Base-by-base conservation (phyloP, 2,329 filamentous ascomycete genomes). In the Nigrospora oryzae region DNA sequence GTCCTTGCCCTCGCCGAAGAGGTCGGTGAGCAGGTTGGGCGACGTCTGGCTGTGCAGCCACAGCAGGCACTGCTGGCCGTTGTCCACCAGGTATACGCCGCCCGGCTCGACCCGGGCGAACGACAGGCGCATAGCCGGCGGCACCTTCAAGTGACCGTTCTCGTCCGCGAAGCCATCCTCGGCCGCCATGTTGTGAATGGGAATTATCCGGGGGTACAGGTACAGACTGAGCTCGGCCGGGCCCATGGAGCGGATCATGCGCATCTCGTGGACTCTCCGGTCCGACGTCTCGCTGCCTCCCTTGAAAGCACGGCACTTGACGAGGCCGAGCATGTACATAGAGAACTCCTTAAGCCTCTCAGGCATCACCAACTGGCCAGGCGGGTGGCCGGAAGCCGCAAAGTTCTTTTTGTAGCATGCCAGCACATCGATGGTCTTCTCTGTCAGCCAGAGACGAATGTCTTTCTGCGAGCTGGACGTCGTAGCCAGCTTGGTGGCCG, bases 271-370 rank as follows among this genome's bases (percentile, higher is more conserved):
- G 13, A 94, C 84, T 50, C 93, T 79, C 50, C 93, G 83, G 64
- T 98, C 93, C 11, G 87, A 89, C 33, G 88, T 86, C 65, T 98
- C 93, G 53, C 84, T 83, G 46, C 91, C 91, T 42, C 87, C 86
- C 70, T 97, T 97, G 70, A 97, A 89, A 3, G 91, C 90, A 46
- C 93, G 82, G 46, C 81, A 90, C 65, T 98, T 98, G 61, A 95
- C 69, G 51, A 97, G 70, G 40, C 86, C 84, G 11, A 98, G 81
- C 67, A 94, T 87, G 64, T 93, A 97, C 89, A 98, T 97, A 57
- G 86, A 83, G 56, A 95, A 90, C 62, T 98, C 93, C 62, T 97
- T 97, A 30, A 98, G 77, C 53, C 91, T 87, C 67, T 98, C 93
- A 0, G 93, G 93, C 66, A 98, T 81, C 30, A 98, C 89, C 30